A percentile compares a stretch with the other conserved stretches of the same genome.
Conservation (phyloP, 2,329 filamentous ascomycete species). For the Fragosphaeria purpurea region DNA sequence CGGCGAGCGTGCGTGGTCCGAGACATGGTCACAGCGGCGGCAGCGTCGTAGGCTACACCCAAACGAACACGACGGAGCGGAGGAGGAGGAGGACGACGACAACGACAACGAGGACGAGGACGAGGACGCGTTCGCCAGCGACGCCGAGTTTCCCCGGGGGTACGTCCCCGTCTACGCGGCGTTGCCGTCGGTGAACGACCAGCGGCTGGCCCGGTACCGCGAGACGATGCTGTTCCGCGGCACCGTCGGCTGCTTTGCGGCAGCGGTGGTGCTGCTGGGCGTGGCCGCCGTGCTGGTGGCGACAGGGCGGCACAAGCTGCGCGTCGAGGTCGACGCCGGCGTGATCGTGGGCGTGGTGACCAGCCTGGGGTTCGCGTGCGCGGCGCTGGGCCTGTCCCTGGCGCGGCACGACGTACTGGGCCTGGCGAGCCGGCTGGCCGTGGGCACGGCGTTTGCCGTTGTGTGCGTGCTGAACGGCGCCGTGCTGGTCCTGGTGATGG, state of each 20-base stretch:
- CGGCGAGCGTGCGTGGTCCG: not conserved
- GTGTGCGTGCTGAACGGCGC: slow-evolving; percentile 41
- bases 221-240: slow-evolving; percentile 46
- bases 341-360: slow-evolving; percentile 59
- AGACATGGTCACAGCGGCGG: too few relatives aligned
- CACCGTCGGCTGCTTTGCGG: slow-evolving; percentile 44
- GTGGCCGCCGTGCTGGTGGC: slow-evolving; percentile 56
- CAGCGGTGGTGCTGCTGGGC: slow-evolving; percentile 52
- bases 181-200: slow-evolving; percentile 41
- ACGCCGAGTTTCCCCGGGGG: slow-evolving; percentile 37
- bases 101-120: slow-evolving; percentile 20
- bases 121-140: slow-evolving; percentile 23
- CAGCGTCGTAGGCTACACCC: not conserved
- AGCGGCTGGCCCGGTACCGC: slow-evolving; percentile 38
- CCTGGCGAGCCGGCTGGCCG: slow-evolving; percentile 32
- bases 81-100: slow-evolving; percentile 16
- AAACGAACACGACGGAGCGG: not conserved
- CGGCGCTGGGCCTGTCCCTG: slow-evolving; percentile 49
- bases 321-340: slow-evolving; percentile 63
- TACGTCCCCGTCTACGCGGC: slow-evolving; percentile 46
- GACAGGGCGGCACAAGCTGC: slow-evolving; percentile 57
- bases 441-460: slow-evolving; percentile 32
- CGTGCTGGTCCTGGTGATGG: slow-evolving; percentile 40
- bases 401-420: slow-evolving; percentile 37
- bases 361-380: slow-evolving; percentile 53